Evolutionary conservation across 805 yeast species (phyloP).

Genomic region (Yarrowia hollandica): DNA sequence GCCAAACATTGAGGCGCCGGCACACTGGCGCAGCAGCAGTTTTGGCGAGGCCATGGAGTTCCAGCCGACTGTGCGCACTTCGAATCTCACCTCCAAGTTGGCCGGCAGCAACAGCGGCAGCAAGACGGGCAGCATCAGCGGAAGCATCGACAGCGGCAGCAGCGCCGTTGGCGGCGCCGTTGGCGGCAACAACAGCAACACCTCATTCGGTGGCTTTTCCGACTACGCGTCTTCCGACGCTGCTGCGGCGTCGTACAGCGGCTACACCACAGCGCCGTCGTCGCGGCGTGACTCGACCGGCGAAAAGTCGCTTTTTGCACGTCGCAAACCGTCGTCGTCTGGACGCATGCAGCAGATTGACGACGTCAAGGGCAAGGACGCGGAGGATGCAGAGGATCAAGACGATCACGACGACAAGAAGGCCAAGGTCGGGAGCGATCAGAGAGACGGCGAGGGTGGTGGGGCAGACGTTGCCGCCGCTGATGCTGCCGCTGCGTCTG

Average conservation of each 20-base stretch:
- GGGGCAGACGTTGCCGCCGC: too few relatives aligned
- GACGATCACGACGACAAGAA: constrained; percentile 1
- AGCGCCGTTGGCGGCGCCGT: background rate
- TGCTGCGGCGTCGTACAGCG: constrained; percentile 16
- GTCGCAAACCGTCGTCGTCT: constrained; percentile 29
- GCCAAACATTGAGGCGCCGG: constrained; percentile 23
- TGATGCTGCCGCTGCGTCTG: too few relatives aligned
- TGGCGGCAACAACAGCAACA: too few relatives aligned
- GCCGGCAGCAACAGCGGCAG: constrained; percentile 40
- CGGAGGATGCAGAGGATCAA: background rate
- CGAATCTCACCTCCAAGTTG: constrained; percentile 30
- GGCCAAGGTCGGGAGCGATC: constrained; percentile 1
- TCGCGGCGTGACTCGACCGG: constrained; percentile 26
- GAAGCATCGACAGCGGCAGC: background rate
- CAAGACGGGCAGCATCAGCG: background rate
- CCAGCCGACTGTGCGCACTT: constrained; percentile 4
- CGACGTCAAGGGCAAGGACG: background rate
- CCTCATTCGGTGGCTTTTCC: constrained; percentile 1
- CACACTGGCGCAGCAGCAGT: constrained; percentile 5
- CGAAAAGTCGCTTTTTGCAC: constrained; percentile 29
- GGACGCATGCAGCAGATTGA: constrained; percentile 31
- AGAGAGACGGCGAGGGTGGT: background rate
- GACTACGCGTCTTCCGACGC: constrained; percentile 3
- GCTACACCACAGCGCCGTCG: constrained; percentile 15
- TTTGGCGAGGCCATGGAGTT: constrained; percentile 18